Evolutionary conservation across 2,329 filamentous ascomycete genomes (phyloP).

Genomic region (Epichloe elymi): DNA sequence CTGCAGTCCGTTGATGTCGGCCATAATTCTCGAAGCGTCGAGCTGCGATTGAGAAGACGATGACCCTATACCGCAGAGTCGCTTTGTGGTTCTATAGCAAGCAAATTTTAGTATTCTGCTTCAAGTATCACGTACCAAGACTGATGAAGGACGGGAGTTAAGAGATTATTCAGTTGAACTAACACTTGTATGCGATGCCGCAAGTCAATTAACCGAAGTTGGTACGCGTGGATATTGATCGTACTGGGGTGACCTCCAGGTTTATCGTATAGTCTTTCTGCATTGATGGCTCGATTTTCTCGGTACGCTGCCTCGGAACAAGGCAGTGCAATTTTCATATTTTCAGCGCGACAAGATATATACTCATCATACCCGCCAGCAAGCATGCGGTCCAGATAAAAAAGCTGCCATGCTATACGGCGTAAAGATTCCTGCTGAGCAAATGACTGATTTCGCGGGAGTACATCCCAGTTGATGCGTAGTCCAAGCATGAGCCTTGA

Average conservation of each 20-base stretch:
- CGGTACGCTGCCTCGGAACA: conserved; percentile 21
- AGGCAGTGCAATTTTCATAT: conserved; percentile 25
- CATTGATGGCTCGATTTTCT: conserved; percentile 17
- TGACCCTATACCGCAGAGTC: conserved; percentile 11
- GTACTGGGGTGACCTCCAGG: conserved; percentile 11
- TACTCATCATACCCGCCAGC: conserved; percentile 29
- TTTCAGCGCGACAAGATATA: conserved; percentile 22
- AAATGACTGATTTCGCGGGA: conserved; percentile 17
- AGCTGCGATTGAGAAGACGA: conserved; percentile 11
- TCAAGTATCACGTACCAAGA: not conserved
- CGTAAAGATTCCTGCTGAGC: conserved; percentile 23
- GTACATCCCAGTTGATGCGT: conserved; percentile 27
- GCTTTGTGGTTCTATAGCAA: conserved; percentile 14
- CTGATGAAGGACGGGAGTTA: too few species aligned
- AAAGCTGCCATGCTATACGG: conserved; percentile 26
- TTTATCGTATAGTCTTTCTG: conserved; percentile 20
- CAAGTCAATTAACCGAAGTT: conserved; percentile 23
- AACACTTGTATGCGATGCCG: conserved; percentile 25
- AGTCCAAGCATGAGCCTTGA: conserved; percentile 24
- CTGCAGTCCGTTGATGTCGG: conserved; percentile 23
- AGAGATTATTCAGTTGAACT: conserved; percentile 5
- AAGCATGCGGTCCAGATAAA: conserved; percentile 24
- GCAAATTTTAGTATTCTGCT: not conserved
- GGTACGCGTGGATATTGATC: conserved; percentile 21
- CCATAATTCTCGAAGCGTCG: conserved; percentile 26